phyloP scores from a whole-genome alignment of 108 stramenopile genomes.

The Cyclotella baltica region DNA sequence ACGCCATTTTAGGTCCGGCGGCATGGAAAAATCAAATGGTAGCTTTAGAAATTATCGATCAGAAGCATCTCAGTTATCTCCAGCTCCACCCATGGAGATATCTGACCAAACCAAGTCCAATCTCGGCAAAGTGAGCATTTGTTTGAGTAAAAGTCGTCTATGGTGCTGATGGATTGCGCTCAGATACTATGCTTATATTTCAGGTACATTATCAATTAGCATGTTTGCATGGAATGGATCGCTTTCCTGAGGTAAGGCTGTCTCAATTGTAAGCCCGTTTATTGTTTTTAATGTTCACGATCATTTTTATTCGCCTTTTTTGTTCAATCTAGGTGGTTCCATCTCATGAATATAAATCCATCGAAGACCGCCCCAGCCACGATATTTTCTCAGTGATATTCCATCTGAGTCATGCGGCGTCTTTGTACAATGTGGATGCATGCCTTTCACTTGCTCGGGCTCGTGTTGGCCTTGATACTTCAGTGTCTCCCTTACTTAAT shows the following conservation, averaged over 20 bases:
- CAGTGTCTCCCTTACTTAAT: slow-evolving; percentile 60
- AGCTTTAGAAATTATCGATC: slow-evolving; percentile 40
- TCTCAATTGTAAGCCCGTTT: too few relatives aligned
- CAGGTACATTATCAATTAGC: slow-evolving; percentile 75
- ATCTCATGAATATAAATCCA: slow-evolving; percentile 4
- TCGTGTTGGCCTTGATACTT: slow-evolving; percentile 64
- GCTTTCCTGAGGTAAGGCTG: slow-evolving; percentile 64
- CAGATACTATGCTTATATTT: background rate
- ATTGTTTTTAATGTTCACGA: too few relatives aligned
- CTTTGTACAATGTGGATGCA: slow-evolving; percentile 58
- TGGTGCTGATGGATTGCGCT: background rate
- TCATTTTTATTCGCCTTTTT: background rate
- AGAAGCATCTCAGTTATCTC: slow-evolving; percentile 34
- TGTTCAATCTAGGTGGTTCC: slow-evolving; percentile 32
- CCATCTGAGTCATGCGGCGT: slow-evolving; percentile 73
- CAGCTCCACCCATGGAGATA: slow-evolving; percentile 58
- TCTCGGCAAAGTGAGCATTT: slow-evolving; percentile 61
- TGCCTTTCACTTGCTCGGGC: slow-evolving; percentile 74
- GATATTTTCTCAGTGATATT: slow-evolving; percentile 77
- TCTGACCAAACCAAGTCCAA: slow-evolving; percentile 60
- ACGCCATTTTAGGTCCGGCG: slow-evolving; percentile 20
- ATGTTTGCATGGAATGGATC: slow-evolving; percentile 66
- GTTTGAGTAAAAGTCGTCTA: background rate
- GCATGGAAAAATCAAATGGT: background rate
- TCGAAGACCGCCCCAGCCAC: slow-evolving; percentile 51